phyloP scores from a whole-genome alignment of 176 grass and related monocot genomes.

The Zizania latifolia region DNA sequence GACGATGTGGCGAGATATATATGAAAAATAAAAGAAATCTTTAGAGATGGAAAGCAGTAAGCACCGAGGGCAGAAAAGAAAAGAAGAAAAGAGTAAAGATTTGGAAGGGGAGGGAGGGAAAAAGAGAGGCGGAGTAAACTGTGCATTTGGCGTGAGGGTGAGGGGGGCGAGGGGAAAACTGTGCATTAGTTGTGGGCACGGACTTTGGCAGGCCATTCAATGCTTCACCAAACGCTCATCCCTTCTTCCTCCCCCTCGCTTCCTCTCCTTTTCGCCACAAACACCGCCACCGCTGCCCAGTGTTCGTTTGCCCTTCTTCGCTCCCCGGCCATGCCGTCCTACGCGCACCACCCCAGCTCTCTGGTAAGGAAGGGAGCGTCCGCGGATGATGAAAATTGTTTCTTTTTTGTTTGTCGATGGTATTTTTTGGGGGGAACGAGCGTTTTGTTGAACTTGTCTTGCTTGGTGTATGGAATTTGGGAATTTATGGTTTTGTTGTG shows the following conservation, averaged over 20 bases:
- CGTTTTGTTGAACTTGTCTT: not conserved
- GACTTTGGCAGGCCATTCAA: constrained; percentile 81
- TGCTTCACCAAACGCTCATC: constrained; percentile 86
- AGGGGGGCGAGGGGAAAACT: constrained; percentile 15
- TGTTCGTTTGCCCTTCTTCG: not conserved
- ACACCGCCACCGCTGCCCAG: not conserved
- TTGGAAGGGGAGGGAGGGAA: not conserved
- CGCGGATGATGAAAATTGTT: not conserved
- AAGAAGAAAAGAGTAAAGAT: not conserved
- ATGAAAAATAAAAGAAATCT: not conserved
- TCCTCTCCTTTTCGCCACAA: constrained; percentile 11
- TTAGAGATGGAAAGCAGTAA: not conserved
- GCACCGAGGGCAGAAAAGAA: not conserved
- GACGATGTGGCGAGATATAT: not conserved
- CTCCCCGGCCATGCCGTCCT: constrained; percentile 32
- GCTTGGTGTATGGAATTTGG: not conserved
- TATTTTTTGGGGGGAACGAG: not conserved
- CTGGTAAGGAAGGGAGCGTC: constrained; percentile 30
- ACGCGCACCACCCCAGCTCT: constrained; percentile 42
- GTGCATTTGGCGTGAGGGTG: not conserved
- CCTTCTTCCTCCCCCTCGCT: constrained; percentile 28
- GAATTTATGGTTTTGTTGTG: constrained; percentile 32
- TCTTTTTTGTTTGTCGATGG: not conserved
- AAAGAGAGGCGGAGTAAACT: not conserved
- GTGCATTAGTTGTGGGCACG: constrained; percentile 66